Conservation (phyloP, 2,329 filamentous ascomycete species). For the Furcasterigmium furcatum region DNA sequence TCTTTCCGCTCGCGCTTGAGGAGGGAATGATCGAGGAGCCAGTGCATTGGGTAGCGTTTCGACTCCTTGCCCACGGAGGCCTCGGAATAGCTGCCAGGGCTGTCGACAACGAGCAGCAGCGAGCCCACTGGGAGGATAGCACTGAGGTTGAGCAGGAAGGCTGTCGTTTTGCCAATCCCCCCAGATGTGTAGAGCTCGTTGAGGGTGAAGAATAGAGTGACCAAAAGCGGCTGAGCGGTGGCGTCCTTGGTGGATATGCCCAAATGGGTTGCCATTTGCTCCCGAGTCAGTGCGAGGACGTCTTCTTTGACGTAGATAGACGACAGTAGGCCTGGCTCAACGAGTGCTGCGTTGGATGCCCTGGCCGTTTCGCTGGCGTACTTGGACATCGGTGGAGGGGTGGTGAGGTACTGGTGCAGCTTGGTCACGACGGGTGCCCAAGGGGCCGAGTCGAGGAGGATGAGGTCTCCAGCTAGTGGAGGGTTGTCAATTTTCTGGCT, state of each 20-base stretch:
- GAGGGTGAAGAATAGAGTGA: conserved; percentile 89
- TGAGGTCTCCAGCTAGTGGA: conserved; percentile 36
- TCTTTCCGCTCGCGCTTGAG: conserved; percentile 36
- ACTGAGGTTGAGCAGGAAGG: conserved; percentile 69
- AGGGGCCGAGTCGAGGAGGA: conserved; percentile 77
- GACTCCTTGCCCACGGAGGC: conserved; percentile 62
- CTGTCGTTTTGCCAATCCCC: conserved; percentile 69
- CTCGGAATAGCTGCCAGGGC: conserved; percentile 89
- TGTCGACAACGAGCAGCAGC: conserved; percentile 83
- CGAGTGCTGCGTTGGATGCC: conserved; percentile 40
- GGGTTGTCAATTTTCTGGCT: conserved; percentile 1
- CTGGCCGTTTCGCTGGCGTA: conserved; percentile 47
- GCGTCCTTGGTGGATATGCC: conserved; percentile 9
- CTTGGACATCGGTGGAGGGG: conserved; percentile 44
- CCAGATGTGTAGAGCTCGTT: conserved; percentile 89
- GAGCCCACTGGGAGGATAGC: conserved; percentile 53
- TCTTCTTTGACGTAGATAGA: conserved; percentile 45
- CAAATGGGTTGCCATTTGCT: conserved; percentile 26
- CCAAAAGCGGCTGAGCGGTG: conserved; percentile 41
- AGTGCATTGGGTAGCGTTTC: conserved; percentile 86
- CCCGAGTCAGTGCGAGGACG: conserved; percentile 37
- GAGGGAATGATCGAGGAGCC: conserved; percentile 82
- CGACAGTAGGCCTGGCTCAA: conserved; percentile 32
- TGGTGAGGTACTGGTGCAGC: conserved; percentile 55
- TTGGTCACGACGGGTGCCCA: conserved; percentile 64